Evolutionary conservation across 495 filamentous ascomycete genomes (phyloP).

Genomic region (Penicillium coffeae): DNA sequence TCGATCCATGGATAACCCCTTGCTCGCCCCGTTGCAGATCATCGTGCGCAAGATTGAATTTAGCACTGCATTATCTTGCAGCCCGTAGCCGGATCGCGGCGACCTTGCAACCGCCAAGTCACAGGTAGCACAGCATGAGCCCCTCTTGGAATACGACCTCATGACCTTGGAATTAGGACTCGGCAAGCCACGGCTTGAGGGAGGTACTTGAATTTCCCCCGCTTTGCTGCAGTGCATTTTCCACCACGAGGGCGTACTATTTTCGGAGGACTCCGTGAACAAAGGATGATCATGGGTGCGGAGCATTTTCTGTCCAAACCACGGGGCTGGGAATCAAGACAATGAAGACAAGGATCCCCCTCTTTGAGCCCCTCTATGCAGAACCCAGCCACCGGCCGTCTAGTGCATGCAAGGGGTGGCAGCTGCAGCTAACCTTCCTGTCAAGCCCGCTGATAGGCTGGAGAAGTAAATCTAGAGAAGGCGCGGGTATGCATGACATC

Average conservation of each 20-base stretch:
- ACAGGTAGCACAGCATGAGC: background rate
- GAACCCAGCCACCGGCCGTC: slow-evolving; percentile 2
- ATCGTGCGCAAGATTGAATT: slow-evolving; percentile 1
- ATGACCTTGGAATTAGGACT: no score
- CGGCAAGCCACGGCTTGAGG: no score
- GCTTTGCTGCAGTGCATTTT: no score
- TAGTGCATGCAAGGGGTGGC: slow-evolving; percentile 23
- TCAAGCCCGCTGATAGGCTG: slow-evolving; percentile 10
- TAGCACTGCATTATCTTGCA: slow-evolving; percentile 6
- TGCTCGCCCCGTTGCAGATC: no score
- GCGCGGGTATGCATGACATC: slow-evolving; percentile 8
- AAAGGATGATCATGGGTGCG: no score
- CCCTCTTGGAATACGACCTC: background rate
- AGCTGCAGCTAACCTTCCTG: slow-evolving; percentile 7
- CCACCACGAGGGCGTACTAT: no score
- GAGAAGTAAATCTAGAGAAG: slow-evolving; percentile 2
- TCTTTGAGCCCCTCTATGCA: background rate
- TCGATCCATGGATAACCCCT: slow-evolving; percentile 1
- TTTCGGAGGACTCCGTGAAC: no score
- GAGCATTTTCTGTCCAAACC: no score
- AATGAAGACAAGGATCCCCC: background rate
- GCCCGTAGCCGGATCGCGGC: background rate
- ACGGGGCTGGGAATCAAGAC: no score
- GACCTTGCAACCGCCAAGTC: background rate
- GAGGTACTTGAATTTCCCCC: no score